Evolutionary conservation across 495 filamentous ascomycete genomes (phyloP), one percentile per base, ranked within the genome.

Genomic region (Tuber aestivum): DNA sequence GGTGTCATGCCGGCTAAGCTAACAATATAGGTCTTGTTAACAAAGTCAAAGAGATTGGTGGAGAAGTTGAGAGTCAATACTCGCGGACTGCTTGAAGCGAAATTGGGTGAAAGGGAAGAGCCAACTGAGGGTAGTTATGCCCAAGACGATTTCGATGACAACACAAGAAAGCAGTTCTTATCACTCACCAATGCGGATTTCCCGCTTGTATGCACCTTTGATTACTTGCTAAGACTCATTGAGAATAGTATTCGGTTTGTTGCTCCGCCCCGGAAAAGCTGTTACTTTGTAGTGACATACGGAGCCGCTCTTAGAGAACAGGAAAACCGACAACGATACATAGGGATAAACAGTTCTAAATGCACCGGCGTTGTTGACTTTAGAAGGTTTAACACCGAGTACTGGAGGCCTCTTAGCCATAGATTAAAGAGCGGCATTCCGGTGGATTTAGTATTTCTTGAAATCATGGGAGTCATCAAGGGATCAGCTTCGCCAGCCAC

Each of bases 401-500:
- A 87, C 72, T 87, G 86, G 86, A 73, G 72, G 10, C 79, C 50
- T 3, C 76, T 87, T 0, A 75, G 80, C 48, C 7, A 7, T 1
- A 3, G 5, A 10, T 1, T 81, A 2, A 82, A 44, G 3, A 71
- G 75, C 37, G 70, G 72, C 12, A 76, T 84, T 1, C 77, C 83
- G 35, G 8, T 69, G 27, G 78, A 69, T 73, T 3, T 81, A 80
- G 50, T 81, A 8, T 87, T 87, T 70, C 81, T 84, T 0, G 86
- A 87, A 38, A 87, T 87, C 9, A 83, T 87, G 84, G 85, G 86
- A 41, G 82, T 85, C 0, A 84, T 87, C 50, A 86, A 86, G 73
- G 86, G 86, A n/a, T 84, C 83, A 0, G 48, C 74, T 6, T 79
- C 72, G 0, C 77, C 77, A 3, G 61, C 71, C 6, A 74, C 81